Conservation (phyloP, 345 rosid species). For the thale cress (Arabidopsis thaliana) region DNA sequence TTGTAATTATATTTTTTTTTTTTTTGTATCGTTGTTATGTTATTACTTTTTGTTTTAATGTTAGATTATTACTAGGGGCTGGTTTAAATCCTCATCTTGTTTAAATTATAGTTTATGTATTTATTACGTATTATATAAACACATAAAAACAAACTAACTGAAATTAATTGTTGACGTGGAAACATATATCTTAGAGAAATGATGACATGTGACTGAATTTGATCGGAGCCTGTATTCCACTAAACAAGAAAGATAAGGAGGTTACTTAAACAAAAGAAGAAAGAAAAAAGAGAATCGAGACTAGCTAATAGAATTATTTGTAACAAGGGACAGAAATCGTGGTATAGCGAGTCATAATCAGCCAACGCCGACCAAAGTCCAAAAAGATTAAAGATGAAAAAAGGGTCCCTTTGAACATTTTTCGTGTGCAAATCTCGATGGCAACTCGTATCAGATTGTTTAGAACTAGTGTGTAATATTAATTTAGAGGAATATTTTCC, state of each 20-base stretch:
- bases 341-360: slow-evolving; percentile 47
- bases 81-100: not conserved
- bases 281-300: not conserved
- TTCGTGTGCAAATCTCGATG: slow-evolving; percentile 38
- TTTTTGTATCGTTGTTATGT: not conserved
- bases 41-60: not conserved
- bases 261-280: slow-evolving; percentile 6
- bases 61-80: not conserved
- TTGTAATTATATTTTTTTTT: not conserved
- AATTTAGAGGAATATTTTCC: not conserved
- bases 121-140: not conserved
- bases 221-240: slow-evolving; percentile 45
- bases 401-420: slow-evolving; percentile 46
- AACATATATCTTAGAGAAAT: not conserved
- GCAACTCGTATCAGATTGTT: slow-evolving; percentile 48
- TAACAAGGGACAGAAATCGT: slow-evolving; percentile 11
- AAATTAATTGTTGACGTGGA: not conserved
- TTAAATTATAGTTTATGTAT: not conserved
- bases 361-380: slow-evolving; percentile 54
- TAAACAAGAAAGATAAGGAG: slow-evolving; percentile 10
- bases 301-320: not conserved
- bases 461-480: not conserved
- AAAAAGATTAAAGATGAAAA: slow-evolving; percentile 41
- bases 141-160: not conserved
- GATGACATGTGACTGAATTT: slow-evolving; percentile 10